phyloP scores from a whole-genome alignment of 179 eudicot species.

The Silene coronaria region DNA sequence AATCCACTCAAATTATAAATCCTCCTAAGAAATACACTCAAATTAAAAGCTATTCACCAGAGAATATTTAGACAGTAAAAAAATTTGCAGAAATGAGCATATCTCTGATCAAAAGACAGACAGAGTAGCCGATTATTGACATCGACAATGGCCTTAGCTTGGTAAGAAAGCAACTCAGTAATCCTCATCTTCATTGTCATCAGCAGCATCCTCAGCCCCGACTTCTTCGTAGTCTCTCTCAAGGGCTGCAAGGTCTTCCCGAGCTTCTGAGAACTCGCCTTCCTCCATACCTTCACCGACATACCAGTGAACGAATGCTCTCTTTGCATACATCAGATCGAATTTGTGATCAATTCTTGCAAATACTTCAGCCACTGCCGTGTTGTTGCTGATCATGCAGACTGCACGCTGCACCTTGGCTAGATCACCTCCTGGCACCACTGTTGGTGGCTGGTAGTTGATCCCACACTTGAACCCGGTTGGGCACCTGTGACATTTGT shows the following conservation, averaged over 20 bases:
- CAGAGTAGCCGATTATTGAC: conserved; percentile 1
- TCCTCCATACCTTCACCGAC: conserved; percentile 82
- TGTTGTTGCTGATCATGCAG: conserved; percentile 71
- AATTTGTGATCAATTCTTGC: conserved; percentile 55
- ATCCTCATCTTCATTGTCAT: conserved; percentile 46
- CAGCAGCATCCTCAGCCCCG: conserved; percentile 44
- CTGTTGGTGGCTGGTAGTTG: conserved; percentile 57
- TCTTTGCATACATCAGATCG: conserved; percentile 58
- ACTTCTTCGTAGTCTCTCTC: conserved; percentile 74
- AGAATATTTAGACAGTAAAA: conserved; percentile 8
- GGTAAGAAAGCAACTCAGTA: conserved; percentile 24
- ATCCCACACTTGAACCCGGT: conserved; percentile 66
- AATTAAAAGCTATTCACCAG: conserved; percentile 14
- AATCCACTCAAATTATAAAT: conserved; percentile 18
- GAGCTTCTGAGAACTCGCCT: conserved; percentile 71
- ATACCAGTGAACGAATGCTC: conserved; percentile 72
- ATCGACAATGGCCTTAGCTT: not conserved
- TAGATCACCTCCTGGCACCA: conserved; percentile 62
- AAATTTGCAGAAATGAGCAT: conserved; percentile 14
- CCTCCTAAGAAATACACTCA: conserved; percentile 11
- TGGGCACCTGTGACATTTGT: conserved; percentile 43
- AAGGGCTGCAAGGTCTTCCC: conserved; percentile 68
- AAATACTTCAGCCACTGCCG: conserved; percentile 60
- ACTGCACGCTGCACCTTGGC: conserved; percentile 61
- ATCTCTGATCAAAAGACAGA: not conserved